These are phyloP conservation scores for Thalassiosira mediterranea DNA, from an alignment of 352 stramenopile genomes.

Conservation along the genomic window DNA sequence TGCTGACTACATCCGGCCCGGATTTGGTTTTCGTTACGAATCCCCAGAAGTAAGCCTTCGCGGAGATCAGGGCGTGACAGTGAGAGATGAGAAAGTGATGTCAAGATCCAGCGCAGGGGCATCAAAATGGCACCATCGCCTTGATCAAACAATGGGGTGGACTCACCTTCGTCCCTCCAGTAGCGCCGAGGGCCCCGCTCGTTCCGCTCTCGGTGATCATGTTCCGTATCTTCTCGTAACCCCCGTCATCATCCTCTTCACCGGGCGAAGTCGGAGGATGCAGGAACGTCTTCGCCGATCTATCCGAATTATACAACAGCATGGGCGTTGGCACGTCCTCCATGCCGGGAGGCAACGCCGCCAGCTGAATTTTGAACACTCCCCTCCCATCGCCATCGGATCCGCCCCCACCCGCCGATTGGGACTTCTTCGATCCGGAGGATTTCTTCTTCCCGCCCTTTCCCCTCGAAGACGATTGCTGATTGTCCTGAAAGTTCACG, in stretches of 20 bases:
- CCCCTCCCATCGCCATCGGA: conserved; percentile 12
- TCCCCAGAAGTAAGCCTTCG: conserved; percentile 77
- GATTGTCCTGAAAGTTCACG: conserved; percentile 67
- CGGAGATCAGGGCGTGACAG: no score
- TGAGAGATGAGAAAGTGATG: no score
- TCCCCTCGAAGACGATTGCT: conserved; percentile 15
- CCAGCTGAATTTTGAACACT: conserved; percentile 77
- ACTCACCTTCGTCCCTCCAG: conserved; percentile 57
- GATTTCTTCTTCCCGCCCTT: conserved; percentile 52
- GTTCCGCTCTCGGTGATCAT: conserved; percentile 49
- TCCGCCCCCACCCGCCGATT: no score
- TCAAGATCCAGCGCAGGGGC: no score
- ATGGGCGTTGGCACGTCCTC: conserved; percentile 55
- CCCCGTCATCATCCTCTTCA: conserved; percentile 46
- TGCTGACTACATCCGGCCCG: conserved; percentile 49
- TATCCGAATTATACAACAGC: conserved; percentile 64
- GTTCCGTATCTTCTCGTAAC: conserved; percentile 58
- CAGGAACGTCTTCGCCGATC: conserved; percentile 67
- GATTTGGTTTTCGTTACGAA: conserved; percentile 42
- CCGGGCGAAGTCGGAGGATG: conserved; percentile 51
- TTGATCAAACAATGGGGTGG: no score
- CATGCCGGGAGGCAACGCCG: conserved; percentile 33
- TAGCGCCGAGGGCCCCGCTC: conserved; percentile 48
- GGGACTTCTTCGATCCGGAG: no score
- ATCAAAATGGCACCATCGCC: no score